A percentile compares a stretch with the other conserved stretches of the same genome.
These are phyloP conservation scores for Thelephora aurantiotincta DNA, from an alignment of 768 basidiomycete species.

Conservation along the genomic window DNA sequence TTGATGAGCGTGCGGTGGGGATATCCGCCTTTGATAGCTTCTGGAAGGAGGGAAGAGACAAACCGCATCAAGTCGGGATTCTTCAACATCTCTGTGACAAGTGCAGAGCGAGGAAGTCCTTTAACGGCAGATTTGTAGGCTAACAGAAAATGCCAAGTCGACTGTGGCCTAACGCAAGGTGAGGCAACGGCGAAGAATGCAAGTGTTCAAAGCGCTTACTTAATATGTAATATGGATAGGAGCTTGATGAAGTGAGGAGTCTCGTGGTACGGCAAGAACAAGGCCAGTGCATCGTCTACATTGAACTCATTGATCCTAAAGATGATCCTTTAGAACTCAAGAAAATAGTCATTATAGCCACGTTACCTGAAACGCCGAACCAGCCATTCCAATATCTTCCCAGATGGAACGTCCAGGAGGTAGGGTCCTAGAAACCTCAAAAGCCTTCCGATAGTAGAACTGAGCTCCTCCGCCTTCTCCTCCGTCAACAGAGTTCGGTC, in stretches of 20 bases:
- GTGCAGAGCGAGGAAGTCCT: constrained; percentile 51
- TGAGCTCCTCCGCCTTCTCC: constrained; percentile 50
- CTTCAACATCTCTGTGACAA: constrained; percentile 67
- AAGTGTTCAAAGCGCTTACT: constrained; percentile 26
- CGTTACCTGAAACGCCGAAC: constrained; percentile 81
- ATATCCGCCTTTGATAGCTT: constrained; percentile 28
- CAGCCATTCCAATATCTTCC: constrained; percentile 87
- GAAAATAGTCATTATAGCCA: background rate
- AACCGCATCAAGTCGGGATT: constrained; percentile 63
- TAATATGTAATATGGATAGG: constrained; percentile 70
- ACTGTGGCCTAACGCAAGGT: constrained; percentile 31
- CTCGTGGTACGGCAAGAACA: constrained; percentile 92
- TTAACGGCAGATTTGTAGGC: constrained; percentile 69
- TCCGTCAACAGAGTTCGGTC: constrained; percentile 68
- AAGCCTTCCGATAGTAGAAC: constrained; percentile 45
- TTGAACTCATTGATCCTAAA: constrained; percentile 88
- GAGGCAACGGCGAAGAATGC: background rate
- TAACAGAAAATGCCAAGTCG: constrained; percentile 53
- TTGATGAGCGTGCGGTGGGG: constrained; percentile 55
- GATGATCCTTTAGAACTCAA: background rate
- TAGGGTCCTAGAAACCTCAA: constrained; percentile 64
- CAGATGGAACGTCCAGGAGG: constrained; percentile 67
- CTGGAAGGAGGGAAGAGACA: constrained; percentile 48
- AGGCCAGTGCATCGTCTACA: constrained; percentile 53
- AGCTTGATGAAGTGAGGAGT: constrained; percentile 91